Conservation (phyloP, 2,329 filamentous ascomycete species). For the Cordyceps tenuipes region DNA sequence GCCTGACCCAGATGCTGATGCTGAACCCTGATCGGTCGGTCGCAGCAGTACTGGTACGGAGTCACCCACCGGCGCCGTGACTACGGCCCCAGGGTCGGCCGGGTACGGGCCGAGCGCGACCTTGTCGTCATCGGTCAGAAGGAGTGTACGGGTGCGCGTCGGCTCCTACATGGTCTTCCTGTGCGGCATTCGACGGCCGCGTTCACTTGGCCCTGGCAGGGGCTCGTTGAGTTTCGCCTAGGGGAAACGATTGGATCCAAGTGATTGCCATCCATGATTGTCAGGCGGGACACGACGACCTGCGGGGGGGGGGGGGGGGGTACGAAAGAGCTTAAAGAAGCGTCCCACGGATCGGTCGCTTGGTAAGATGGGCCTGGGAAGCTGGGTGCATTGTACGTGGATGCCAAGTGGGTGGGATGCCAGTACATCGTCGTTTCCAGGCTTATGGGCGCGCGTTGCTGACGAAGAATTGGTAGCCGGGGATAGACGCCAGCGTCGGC, state of each 20-base stretch:
- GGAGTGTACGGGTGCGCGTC: background rate
- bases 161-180: background rate
- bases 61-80: background rate
- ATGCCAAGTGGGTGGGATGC: background rate
- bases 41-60: background rate
- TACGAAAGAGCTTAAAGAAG: background rate
- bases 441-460: background rate
- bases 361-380: background rate
- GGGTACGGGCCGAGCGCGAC: background rate
- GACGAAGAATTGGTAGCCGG: background rate
- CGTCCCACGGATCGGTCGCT: background rate
- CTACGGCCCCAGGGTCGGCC: background rate
- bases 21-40: background rate
- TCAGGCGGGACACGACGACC: background rate
- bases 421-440: background rate
- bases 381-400: background rate
- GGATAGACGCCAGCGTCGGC: background rate
- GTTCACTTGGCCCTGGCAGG: background rate
- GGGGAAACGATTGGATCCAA: background rate
- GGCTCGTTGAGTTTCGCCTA: background rate
- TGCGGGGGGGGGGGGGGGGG: too few relatives aligned
- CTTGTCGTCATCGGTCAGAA: background rate
- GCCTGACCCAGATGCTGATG: background rate
- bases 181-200: background rate
- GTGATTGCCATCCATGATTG: background rate